A percentile compares a stretch with the other conserved stretches of the same genome.
Evolutionary conservation across 2,329 filamentous ascomycete genomes (phyloP).

Genomic region (Aureobasidium namibiae): DNA sequence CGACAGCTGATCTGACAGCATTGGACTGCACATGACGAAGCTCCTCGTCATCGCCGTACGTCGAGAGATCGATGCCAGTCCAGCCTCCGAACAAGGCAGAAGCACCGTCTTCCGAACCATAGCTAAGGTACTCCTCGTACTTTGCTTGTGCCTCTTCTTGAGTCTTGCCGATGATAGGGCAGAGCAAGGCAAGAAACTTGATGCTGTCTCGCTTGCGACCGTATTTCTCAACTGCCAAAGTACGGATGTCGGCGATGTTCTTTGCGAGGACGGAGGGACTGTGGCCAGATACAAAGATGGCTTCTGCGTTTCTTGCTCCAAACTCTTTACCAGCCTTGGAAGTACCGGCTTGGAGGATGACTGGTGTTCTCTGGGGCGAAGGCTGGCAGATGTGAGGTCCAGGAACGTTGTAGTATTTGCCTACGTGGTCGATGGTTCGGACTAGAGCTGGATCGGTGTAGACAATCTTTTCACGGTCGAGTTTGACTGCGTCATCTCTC

Average conservation of each 20-base stretch:
- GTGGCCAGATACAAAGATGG: slow-evolving; percentile 50
- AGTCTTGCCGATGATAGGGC: slow-evolving; percentile 56
- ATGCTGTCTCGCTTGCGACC: slow-evolving; percentile 54
- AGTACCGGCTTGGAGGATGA: slow-evolving; percentile 63
- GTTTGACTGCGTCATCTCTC: slow-evolving; percentile 57
- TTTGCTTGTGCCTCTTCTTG: slow-evolving; percentile 60
- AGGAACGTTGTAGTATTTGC: slow-evolving; percentile 55
- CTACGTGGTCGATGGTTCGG: slow-evolving; percentile 57
- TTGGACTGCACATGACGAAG: slow-evolving; percentile 54
- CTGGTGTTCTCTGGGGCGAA: slow-evolving; percentile 58
- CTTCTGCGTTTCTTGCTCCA: slow-evolving; percentile 62
- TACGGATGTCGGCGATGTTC: background rate
- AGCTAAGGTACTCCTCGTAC: slow-evolving; percentile 51
- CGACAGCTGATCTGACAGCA: slow-evolving; percentile 49
- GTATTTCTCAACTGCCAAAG: slow-evolving; percentile 23
- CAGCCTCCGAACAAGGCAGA: slow-evolving; percentile 65
- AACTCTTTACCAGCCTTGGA: slow-evolving; percentile 58
- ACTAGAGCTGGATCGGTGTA: slow-evolving; percentile 54
- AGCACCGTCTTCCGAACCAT: slow-evolving; percentile 58
- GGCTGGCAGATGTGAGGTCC: slow-evolving; percentile 60
- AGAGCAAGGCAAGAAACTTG: slow-evolving; percentile 60
- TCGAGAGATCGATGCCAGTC: slow-evolving; percentile 58
- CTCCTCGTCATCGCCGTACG: slow-evolving; percentile 57
- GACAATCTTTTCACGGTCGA: slow-evolving; percentile 49
- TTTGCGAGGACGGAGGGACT: slow-evolving; percentile 35